Percentiles rank a stretch among this genome's conserved stretches.
phyloP scores from a whole-genome alignment of 768 basidiomycete genomes.

The Tulasnella sp. region DNA sequence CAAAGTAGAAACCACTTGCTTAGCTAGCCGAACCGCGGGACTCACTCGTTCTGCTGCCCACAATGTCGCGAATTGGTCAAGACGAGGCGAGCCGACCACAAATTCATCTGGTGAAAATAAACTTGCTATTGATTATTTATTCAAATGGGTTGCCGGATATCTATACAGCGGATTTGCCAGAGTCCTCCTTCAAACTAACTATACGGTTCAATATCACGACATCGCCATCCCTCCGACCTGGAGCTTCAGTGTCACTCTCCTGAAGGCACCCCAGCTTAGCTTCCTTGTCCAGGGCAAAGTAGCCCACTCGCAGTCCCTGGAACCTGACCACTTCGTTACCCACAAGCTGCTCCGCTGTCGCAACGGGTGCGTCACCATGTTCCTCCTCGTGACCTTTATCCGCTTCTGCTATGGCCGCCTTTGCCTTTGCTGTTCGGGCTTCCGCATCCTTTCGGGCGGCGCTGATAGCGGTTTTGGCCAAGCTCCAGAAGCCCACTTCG shows the following conservation, averaged over 20 bases:
- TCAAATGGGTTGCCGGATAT: not conserved
- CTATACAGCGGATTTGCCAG: slow-evolving; percentile 53
- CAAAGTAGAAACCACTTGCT: not conserved
- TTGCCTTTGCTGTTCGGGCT: slow-evolving; percentile 55
- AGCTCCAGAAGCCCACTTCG: slow-evolving; percentile 83
- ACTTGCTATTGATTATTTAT: not conserved
- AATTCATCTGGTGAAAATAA: not conserved
- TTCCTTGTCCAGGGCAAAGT: slow-evolving; percentile 91
- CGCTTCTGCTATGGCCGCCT: slow-evolving; percentile 35
- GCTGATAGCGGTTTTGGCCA: slow-evolving; percentile 63
- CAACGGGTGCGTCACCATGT: slow-evolving; percentile 52
- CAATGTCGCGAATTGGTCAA: not conserved
- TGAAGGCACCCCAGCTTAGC: slow-evolving; percentile 63
- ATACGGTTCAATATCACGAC: slow-evolving; percentile 84
- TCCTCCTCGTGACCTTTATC: slow-evolving; percentile 41
- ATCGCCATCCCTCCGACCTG: slow-evolving; percentile 63
- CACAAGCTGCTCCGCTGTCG: slow-evolving; percentile 72
- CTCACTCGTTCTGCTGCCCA: too few relatives aligned
- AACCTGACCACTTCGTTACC: slow-evolving; percentile 93
- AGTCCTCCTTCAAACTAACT: slow-evolving; percentile 92
- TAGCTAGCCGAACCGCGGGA: not conserved
- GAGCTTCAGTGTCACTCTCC: slow-evolving; percentile 45
- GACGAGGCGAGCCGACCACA: not conserved
- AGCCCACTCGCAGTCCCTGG: slow-evolving; percentile 93
- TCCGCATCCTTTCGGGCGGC: slow-evolving; percentile 57